Conservation (phyloP, 805 yeast species). For the Pichia pseudocactophila region DNA sequence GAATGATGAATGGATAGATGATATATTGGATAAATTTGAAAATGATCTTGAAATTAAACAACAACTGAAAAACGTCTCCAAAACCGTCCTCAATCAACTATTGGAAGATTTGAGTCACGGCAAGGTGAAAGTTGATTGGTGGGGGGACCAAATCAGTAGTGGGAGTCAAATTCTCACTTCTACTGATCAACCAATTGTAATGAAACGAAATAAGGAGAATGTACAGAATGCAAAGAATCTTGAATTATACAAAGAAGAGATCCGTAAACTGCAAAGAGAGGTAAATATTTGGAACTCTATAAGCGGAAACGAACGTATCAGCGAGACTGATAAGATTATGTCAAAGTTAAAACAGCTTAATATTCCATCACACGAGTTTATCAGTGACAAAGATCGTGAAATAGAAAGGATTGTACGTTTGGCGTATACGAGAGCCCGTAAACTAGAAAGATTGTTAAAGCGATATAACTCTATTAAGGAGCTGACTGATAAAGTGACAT, state of each 20-base stretch:
- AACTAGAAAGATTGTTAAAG: too few species aligned
- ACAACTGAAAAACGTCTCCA: background rate
- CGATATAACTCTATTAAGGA: too few species aligned
- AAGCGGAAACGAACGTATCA: conserved; percentile 2
- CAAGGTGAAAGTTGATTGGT: conserved; percentile 60
- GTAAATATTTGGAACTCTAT: conserved; percentile 35
- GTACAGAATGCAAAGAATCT: conserved; percentile 40
- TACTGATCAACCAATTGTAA: conserved; percentile 21
- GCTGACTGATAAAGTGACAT: too few species aligned
- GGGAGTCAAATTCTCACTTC: conserved; percentile 10
- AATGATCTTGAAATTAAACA: conserved; percentile 14
- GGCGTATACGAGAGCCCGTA: too few species aligned
- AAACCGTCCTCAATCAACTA: conserved; percentile 51
- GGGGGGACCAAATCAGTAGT: conserved; percentile 31
- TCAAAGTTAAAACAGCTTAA: conserved; percentile 15
- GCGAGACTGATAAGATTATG: background rate
- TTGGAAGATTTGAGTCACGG: conserved; percentile 52
- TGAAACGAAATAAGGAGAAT: conserved; percentile 56
- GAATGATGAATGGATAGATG: conserved; percentile 5
- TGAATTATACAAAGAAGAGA: conserved; percentile 35
- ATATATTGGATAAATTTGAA: conserved; percentile 12
- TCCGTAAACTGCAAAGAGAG: conserved; percentile 37
- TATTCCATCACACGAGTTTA: conserved; percentile 1
- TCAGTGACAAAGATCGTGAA: too few species aligned
- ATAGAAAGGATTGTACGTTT: too few species aligned